phyloP scores from a whole-genome alignment of 2,329 filamentous ascomycete genomes.

The Chrysosporium queenslandicum region DNA sequence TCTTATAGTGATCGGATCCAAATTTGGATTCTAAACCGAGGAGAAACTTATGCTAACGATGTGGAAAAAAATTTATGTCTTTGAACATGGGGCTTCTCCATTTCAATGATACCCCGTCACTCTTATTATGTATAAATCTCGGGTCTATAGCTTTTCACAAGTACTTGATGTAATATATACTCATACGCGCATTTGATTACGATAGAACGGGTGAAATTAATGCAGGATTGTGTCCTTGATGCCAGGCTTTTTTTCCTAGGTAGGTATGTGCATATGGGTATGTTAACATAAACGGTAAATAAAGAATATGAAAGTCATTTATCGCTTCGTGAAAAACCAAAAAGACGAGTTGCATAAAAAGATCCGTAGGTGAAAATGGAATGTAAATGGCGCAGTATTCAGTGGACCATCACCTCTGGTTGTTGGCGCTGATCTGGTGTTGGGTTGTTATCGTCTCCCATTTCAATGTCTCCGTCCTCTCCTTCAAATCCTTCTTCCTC shows the following conservation, averaged over 20 bases:
- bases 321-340: conserved; percentile 7
- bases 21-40: conserved; percentile 33
- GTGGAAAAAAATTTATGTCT: too few species aligned
- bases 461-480: conserved; percentile 31
- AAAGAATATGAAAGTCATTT: background rate
- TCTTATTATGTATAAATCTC: too few species aligned
- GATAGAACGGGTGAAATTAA: too few species aligned
- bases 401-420: conserved; percentile 41
- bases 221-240: too few species aligned
- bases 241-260: background rate
- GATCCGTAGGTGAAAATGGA: background rate
- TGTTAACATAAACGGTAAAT: conserved; percentile 1
- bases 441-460: conserved; percentile 45
- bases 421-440: conserved; percentile 28
- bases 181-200: too few species aligned
- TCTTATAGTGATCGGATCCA: conserved; percentile 31
- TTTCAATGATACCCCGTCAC: too few species aligned
- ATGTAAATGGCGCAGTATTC: conserved; percentile 10
- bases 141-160: too few species aligned
- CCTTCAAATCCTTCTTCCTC: conserved; percentile 40
- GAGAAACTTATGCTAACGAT: background rate
- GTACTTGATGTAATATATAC: too few species aligned
- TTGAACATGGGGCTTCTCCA: too few species aligned
- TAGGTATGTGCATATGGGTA: conserved; percentile 5
- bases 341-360: conserved; percentile 4